phyloP scores from a whole-genome alignment of 1,284 basidiomycete genomes.

The Puccinia hordei region DNA sequence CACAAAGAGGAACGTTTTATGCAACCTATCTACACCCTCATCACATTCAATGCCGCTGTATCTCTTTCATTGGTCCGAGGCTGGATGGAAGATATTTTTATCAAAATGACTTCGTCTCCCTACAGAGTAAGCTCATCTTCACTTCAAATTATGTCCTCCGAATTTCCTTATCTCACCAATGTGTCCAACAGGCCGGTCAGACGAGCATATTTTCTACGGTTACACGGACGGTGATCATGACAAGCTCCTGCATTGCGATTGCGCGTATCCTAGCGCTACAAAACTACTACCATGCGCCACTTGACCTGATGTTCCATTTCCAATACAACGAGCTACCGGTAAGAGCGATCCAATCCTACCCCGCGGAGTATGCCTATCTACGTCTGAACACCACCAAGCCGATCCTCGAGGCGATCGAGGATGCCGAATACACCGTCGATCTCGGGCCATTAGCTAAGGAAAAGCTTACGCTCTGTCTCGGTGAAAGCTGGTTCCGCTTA shows the following conservation, averaged over 20 bases:
- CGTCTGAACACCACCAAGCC: constrained; percentile 70
- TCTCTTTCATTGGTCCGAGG: constrained; percentile 78
- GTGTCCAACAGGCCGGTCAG: constrained; percentile 68
- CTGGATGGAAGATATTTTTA: constrained; percentile 77
- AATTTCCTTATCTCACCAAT: background rate
- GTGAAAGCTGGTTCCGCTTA: constrained; percentile 95
- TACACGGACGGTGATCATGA: constrained; percentile 71
- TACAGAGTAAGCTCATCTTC: constrained; percentile 68
- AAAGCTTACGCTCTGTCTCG: constrained; percentile 76
- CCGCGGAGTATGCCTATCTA: constrained; percentile 63
- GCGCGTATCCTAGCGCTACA: constrained; percentile 78
- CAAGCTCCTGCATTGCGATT: constrained; percentile 71
- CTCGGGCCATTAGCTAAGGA: constrained; percentile 28
- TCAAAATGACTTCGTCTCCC: constrained; percentile 75
- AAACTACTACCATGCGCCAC: constrained; percentile 87
- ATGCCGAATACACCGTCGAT: constrained; percentile 43
- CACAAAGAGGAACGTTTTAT: constrained; percentile 99
- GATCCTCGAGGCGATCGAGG: constrained; percentile 69
- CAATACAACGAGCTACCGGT: constrained; percentile 78
- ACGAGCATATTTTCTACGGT: constrained; percentile 74
- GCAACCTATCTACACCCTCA: constrained; percentile 87
- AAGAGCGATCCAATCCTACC: constrained; percentile 61
- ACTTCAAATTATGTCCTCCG: background rate
- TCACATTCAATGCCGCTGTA: constrained; percentile 92
- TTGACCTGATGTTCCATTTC: constrained; percentile 73